These are phyloP conservation scores for Coix lacrymajobi DNA, from an alignment of 176 grass and related monocot genomes.

Conservation along the genomic window DNA sequence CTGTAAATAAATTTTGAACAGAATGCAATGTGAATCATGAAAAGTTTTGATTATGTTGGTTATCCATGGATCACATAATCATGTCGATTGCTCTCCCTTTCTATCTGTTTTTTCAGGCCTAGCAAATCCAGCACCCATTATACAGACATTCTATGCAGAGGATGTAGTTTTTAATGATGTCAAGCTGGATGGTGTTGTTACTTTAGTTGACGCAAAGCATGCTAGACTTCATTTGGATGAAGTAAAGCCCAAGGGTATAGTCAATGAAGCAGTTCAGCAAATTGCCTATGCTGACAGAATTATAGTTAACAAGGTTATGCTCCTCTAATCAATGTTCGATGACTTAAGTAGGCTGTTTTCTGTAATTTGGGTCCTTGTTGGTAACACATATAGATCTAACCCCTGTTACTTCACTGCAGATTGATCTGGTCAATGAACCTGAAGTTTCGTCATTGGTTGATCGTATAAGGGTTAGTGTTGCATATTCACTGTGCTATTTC, in stretches of 20 bases:
- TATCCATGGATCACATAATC: constrained; percentile 2
- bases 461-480: constrained; percentile 59
- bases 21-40: not conserved
- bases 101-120: constrained; percentile 47
- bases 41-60: not conserved
- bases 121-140: constrained; percentile 94
- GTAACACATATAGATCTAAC: not conserved
- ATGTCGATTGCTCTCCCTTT: not conserved
- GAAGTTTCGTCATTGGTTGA: constrained; percentile 83
- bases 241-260: constrained; percentile 88
- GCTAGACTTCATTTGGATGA: constrained; percentile 80
- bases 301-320: constrained; percentile 90
- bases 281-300: constrained; percentile 98
- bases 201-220: constrained; percentile 97
- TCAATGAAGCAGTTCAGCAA: constrained; percentile 94
- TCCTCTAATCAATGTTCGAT: not conserved
- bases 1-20: not conserved
- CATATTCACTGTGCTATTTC: not conserved
- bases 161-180: constrained; percentile 93
- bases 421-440: constrained; percentile 82
- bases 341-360: not conserved
- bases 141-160: constrained; percentile 96
- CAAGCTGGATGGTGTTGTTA: constrained; percentile 94
- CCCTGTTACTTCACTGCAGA: constrained; percentile 46
- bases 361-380: not conserved